Percentiles rank a stretch among this genome's conserved stretches.
Evolutionary conservation across 1,139 yeast genomes (phyloP).

Genomic region (Hyphopichia buzzinii): DNA sequence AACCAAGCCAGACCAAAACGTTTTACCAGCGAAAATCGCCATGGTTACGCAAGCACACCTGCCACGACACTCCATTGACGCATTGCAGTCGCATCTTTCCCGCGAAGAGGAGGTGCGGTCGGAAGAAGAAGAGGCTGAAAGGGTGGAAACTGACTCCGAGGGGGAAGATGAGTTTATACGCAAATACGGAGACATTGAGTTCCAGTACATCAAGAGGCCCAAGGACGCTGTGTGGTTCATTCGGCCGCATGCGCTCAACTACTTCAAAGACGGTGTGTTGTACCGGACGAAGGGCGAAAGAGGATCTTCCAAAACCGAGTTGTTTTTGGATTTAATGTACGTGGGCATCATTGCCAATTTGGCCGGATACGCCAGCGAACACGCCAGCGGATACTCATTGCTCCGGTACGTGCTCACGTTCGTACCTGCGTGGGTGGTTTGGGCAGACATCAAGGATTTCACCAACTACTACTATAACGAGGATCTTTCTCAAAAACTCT

Average conservation of each 20-base stretch:
- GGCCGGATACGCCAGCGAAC: slow-evolving; percentile 53
- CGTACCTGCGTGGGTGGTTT: slow-evolving; percentile 59
- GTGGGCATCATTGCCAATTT: slow-evolving; percentile 65
- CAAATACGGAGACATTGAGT: slow-evolving; percentile 50
- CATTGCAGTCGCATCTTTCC: too few species aligned
- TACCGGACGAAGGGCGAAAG: slow-evolving; percentile 59
- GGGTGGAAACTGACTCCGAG: slow-evolving; percentile 27
- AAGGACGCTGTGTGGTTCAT: slow-evolving; percentile 44
- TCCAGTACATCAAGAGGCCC: slow-evolving; percentile 49
- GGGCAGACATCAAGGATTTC: slow-evolving; percentile 65
- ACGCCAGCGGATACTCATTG: slow-evolving; percentile 48
- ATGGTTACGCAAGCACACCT: too few species aligned
- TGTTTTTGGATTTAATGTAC: slow-evolving; percentile 61
- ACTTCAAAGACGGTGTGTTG: slow-evolving; percentile 56
- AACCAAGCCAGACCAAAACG: too few species aligned
- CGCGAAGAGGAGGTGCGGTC: neutral
- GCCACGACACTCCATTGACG: too few species aligned
- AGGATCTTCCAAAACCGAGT: slow-evolving; percentile 49
- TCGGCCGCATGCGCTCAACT: slow-evolving; percentile 60
- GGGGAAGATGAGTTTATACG: slow-evolving; percentile 48
- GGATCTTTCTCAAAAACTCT: slow-evolving; percentile 54
- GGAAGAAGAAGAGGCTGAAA: slow-evolving; percentile 5
- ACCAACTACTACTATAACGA: slow-evolving; percentile 65
- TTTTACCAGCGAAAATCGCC: too few species aligned
- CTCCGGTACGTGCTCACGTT: slow-evolving; percentile 52